phyloP scores from a whole-genome alignment of 208 protist species.

The Crithidia brevicula region DNA sequence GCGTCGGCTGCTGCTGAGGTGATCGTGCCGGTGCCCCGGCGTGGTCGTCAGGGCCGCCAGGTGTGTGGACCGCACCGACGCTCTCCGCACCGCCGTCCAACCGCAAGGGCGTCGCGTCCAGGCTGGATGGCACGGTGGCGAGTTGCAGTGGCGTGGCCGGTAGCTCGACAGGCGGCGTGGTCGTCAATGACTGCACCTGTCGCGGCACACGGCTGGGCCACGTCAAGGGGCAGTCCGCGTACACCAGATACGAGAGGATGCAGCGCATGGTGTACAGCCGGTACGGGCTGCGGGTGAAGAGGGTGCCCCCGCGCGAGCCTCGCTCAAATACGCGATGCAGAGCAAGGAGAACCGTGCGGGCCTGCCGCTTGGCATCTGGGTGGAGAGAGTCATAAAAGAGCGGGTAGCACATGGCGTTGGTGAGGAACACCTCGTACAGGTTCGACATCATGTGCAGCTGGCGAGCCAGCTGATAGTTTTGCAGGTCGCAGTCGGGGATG shows the following conservation, averaged over 20 bases:
- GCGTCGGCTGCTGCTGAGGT: background rate
- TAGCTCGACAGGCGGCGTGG: background rate
- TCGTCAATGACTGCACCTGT: background rate
- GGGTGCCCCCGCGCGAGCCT: background rate
- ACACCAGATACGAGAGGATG: constrained; percentile 67
- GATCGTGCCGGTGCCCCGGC: background rate
- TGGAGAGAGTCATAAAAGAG: constrained; percentile 73
- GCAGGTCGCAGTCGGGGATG: constrained; percentile 43
- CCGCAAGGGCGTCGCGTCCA: constrained; percentile 8
- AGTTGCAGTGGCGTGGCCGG: background rate
- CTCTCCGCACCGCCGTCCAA: background rate
- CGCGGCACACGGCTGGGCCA: constrained; percentile 7
- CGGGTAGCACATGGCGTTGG: constrained; percentile 61
- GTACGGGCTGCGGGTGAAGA: constrained; percentile 22
- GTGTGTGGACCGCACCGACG: too few species aligned
- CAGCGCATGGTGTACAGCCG: constrained; percentile 19
- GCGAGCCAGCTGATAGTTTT: constrained; percentile 69
- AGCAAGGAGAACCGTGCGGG: constrained; percentile 45
- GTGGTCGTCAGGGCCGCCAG: background rate
- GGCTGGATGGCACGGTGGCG: background rate
- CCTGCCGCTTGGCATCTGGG: constrained; percentile 37
- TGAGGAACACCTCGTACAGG: constrained; percentile 53
- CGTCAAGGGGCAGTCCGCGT: constrained; percentile 28
- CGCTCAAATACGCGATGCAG: constrained; percentile 42
- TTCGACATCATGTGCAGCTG: constrained; percentile 67